Percentiles rank a stretch among this genome's conserved stretches.
Evolutionary conservation across 805 yeast species (phyloP).

Genomic region (Hanseniaspora clermontiae): DNA sequence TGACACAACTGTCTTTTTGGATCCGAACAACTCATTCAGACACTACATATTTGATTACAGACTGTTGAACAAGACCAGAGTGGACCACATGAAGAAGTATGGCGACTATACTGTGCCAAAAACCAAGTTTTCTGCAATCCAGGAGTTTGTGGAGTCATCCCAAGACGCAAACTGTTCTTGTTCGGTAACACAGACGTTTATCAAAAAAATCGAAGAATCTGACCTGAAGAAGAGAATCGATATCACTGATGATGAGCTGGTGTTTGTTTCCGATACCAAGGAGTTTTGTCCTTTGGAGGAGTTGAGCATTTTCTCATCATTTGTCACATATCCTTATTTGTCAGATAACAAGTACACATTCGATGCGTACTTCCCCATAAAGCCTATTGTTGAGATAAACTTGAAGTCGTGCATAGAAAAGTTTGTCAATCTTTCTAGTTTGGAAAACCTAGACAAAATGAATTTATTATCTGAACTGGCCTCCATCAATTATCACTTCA

Average conservation of each 20-base stretch:
- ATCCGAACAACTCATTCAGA: conserved; percentile 27
- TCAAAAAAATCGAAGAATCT: not conserved
- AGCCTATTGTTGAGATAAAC: conserved; percentile 9
- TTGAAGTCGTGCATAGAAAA: conserved; percentile 8
- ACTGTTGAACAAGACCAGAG: conserved; percentile 12
- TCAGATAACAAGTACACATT: conserved; percentile 8
- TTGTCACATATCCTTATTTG: conserved; percentile 8
- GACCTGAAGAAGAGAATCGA: conserved; percentile 5
- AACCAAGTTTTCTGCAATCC: conserved; percentile 1
- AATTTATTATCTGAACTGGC: conserved; percentile 2
- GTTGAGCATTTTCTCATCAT: conserved; percentile 2
- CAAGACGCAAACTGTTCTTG: conserved; percentile 7
- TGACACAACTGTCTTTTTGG: conserved; percentile 17
- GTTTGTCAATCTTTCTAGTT: not conserved
- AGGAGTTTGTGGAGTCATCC: conserved; percentile 8
- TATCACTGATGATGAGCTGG: conserved; percentile 1
- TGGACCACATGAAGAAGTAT: not conserved
- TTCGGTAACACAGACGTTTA: conserved; percentile 7
- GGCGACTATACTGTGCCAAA: not conserved
- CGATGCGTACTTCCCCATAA: conserved; percentile 3
- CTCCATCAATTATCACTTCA: conserved; percentile 9
- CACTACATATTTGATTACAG: conserved; percentile 31
- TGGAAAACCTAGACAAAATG: not conserved
- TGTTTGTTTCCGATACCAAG: conserved; percentile 3
- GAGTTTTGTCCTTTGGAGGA: conserved; percentile 9